phyloP scores from a whole-genome alignment of 2,329 filamentous ascomycete species.

The Trichoderma endophyticum region DNA sequence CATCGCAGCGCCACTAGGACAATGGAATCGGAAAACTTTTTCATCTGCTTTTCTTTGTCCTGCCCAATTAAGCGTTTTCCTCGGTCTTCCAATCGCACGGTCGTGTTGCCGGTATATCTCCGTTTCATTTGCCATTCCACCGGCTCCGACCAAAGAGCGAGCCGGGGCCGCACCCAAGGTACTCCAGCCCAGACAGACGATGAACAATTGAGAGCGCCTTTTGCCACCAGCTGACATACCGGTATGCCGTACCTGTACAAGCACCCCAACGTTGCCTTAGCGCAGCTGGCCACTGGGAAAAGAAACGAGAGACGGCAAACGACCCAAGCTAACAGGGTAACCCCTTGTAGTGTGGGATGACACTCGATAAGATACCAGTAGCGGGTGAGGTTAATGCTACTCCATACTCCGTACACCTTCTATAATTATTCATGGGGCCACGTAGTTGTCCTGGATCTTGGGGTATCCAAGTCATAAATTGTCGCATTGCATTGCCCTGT shows the following conservation, averaged over 20 bases:
- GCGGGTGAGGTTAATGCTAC: constrained; percentile 11
- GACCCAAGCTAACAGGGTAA: neutral
- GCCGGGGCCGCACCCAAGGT: neutral
- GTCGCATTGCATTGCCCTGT: neutral
- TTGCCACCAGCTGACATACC: constrained; percentile 9
- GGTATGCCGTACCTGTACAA: neutral
- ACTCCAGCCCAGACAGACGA: neutral
- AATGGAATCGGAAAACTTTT: neutral
- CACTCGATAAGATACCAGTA: constrained; percentile 9
- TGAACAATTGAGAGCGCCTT: neutral
- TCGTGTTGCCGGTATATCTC: constrained; percentile 1
- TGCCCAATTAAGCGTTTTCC: neutral
- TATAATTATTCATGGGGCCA: neutral
- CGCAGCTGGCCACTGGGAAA: neutral
- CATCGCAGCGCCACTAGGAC: constrained; percentile 5
- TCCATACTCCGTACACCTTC: neutral
- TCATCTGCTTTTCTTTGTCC: neutral
- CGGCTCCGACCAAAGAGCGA: constrained; percentile 1
- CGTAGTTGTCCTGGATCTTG: neutral
- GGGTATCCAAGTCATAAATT: neutral
- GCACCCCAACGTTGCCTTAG: neutral
- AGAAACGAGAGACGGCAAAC: constrained; percentile 1
- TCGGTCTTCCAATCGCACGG: neutral
- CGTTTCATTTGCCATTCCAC: constrained; percentile 4
- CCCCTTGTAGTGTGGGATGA: constrained; percentile 2